These are phyloP conservation scores for Bipolaris gigantea DNA, from an alignment of 2,329 filamentous ascomycete genomes.

Conservation along the genomic window DNA sequence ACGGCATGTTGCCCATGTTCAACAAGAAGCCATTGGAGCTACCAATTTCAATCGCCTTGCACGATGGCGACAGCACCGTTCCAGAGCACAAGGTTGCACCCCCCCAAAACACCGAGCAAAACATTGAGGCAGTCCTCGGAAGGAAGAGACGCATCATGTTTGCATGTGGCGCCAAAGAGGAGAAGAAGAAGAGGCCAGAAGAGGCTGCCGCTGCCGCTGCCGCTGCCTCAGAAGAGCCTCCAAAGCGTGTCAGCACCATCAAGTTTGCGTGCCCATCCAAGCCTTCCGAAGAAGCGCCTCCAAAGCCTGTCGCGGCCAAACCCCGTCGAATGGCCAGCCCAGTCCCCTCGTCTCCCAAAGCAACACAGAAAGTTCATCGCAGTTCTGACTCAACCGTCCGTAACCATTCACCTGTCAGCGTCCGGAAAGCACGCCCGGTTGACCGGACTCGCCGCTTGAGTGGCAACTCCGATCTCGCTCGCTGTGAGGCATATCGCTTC, in stretches of 20 bases:
- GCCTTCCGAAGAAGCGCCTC: constrained; percentile 46
- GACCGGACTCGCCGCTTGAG: constrained; percentile 42
- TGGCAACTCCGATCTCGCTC: constrained; percentile 46
- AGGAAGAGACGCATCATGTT: constrained; percentile 93
- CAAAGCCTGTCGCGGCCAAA: constrained; percentile 36
- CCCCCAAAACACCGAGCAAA: constrained; percentile 53
- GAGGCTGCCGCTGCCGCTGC: constrained; percentile 18
- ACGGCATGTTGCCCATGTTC: constrained; percentile 40
- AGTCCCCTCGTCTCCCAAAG: constrained; percentile 40
- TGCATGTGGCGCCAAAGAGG: constrained; percentile 67
- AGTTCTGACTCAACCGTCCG: constrained; percentile 56
- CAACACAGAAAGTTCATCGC: constrained; percentile 44
- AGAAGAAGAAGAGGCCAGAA: constrained; percentile 45
- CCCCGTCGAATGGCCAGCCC: constrained; percentile 51
- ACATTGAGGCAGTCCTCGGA: constrained; percentile 64
- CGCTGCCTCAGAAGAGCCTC: constrained; percentile 36
- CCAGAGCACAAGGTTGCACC: constrained; percentile 28
- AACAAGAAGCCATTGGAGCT: constrained; percentile 45
- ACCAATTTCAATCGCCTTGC: constrained; percentile 42
- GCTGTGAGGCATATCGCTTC: constrained; percentile 66
- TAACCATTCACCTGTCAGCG: constrained; percentile 51
- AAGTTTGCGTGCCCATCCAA: constrained; percentile 73
- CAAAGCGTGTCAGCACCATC: constrained; percentile 64
- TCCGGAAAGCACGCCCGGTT: constrained; percentile 43
- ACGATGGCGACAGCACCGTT: constrained; percentile 40